Conservation (phyloP, 1,139 yeast genomes). For the Candida frijolesensis region DNA sequence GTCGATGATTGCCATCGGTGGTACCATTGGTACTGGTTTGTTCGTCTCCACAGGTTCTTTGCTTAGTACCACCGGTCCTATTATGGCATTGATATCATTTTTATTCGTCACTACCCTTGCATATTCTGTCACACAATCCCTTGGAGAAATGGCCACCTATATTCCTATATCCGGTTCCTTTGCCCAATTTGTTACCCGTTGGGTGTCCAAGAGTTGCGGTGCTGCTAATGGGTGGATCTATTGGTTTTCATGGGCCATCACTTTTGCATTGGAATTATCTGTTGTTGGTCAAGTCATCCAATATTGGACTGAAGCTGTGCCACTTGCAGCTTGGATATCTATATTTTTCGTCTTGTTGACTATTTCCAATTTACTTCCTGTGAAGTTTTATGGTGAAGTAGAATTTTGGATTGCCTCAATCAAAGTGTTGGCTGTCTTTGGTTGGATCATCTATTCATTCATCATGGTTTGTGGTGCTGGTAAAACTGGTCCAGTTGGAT, state of each 20-base stretch:
- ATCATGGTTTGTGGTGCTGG: conserved; percentile 78
- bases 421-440: conserved; percentile 70
- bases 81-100: conserved; percentile 64
- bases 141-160: conserved; percentile 78
- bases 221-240: conserved; percentile 83
- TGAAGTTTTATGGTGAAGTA: conserved; percentile 47
- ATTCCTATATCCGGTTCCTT: conserved; percentile 72
- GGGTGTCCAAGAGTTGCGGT: conserved; percentile 71
- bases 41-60: conserved; percentile 61
- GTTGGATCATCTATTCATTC: conserved; percentile 69
- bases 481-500: conserved; percentile 70
- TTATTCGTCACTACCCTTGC: conserved; percentile 67
- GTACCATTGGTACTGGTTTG: conserved; percentile 68
- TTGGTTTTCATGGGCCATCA: conserved; percentile 87
- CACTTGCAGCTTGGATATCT: conserved; percentile 75
- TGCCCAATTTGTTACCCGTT: conserved; percentile 56
- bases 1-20: conserved; percentile 68
- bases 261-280: conserved; percentile 80
- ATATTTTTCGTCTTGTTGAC: conserved; percentile 55
- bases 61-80: conserved; percentile 69
- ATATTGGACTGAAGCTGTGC: conserved; percentile 75
- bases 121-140: conserved; percentile 64
- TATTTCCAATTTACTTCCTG: conserved; percentile 41
- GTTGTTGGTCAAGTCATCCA: conserved; percentile 76
- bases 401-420: conserved; percentile 59